Evolutionary conservation across 2,329 filamentous ascomycete species (phyloP).

Genomic region (Colletotrichum theobromicola): DNA sequence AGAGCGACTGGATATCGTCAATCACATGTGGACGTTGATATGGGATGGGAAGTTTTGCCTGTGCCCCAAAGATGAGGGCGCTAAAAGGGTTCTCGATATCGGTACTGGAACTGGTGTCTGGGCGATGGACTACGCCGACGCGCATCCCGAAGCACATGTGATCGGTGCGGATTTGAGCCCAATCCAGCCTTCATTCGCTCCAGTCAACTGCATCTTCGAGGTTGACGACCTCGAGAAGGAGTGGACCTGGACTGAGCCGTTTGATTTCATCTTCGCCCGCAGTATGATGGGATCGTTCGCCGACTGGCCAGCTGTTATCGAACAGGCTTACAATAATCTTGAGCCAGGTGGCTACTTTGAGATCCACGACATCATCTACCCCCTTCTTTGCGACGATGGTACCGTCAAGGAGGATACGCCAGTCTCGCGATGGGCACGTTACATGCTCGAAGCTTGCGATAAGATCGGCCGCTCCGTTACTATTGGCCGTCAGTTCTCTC

Average conservation of each 20-base stretch:
- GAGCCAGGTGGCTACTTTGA: neutral
- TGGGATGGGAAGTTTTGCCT: neutral
- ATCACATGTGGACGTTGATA: neutral
- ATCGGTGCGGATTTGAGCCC: neutral
- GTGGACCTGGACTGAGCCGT: neutral
- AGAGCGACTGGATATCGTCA: neutral
- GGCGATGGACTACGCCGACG: neutral
- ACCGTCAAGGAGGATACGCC: neutral
- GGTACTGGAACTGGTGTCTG: neutral
- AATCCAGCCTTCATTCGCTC: neutral
- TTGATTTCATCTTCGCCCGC: neutral
- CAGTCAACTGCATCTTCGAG: neutral
- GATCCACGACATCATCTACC: neutral
- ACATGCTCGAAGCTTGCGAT: neutral
- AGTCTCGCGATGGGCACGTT: neutral
- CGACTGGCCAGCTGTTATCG: neutral
- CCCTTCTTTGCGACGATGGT: neutral
- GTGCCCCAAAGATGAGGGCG: neutral
- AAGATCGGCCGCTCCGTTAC: neutral
- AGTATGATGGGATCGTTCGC: neutral
- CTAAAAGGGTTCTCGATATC: neutral
- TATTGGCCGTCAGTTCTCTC: neutral
- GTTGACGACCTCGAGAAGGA: neutral
- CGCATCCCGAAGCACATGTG: neutral
- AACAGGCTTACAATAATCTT: neutral